Base-by-base conservation (phyloP, 305 asterid genomes). In the Solanum aculeatissimum region DNA sequence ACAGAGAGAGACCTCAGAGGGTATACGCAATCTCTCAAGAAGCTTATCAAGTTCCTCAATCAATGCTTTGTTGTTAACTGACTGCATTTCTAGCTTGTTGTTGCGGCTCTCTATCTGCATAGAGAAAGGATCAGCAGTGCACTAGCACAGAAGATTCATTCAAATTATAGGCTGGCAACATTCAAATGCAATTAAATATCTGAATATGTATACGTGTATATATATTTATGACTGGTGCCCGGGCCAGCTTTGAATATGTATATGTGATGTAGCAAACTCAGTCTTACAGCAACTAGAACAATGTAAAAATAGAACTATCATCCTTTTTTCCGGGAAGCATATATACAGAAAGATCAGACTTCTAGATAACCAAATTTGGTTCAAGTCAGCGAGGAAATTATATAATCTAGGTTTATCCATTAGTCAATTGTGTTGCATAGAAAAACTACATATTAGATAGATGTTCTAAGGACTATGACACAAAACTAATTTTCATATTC, bases 21-120 rank as follows among this genome's bases (percentile, higher is more conserved):
- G 99, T 85, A 95, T 95, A 55, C 91, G 92, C 71, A 96, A 85
- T 90, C 91, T 93, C 88, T 95, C 97, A 86, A 96, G 95, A 92
- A 96, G 99, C 93, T 91, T 95, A 86, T 96, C 98, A 68, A 96
- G 98, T 88, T 95, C 98, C 90, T 93, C 98, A 85, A 95, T 89
- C 86, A 96, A 90, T 23, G 93, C 81, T 88, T 91, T 91, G 87
- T 96, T 96, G 91, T 96, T 96, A 60, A 96, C 98, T 14, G 99
- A 96, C 91, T 95, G 99, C 98, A 95, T 94, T 90, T 94, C 98
- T 91, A 96, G 91, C 91, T 96, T 95, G 93, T 96, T 96, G 87
- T 96, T 96, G 55, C 98, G 98, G 63, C 91, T 92, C 91, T 96
- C 99, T 85, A 96, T 96, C 98, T 95, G 97, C 93, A 89, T 80